Evolutionary conservation across 495 filamentous ascomycete genomes (phyloP).

Genomic region (Hyaloscypha bicolor): DNA sequence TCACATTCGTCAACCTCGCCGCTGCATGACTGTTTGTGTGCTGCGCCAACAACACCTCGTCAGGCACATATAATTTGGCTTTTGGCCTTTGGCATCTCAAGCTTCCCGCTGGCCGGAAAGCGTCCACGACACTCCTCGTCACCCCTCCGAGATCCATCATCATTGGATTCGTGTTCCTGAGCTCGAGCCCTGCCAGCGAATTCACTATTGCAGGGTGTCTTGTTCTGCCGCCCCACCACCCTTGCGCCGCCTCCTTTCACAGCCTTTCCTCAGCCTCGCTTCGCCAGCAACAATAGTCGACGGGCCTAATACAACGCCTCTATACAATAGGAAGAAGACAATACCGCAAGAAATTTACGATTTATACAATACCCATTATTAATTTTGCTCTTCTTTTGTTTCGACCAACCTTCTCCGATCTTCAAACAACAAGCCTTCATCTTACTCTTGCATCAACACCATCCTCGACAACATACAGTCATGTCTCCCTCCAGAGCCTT

Average conservation of each 20-base stretch:
- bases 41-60: conserved; percentile 13
- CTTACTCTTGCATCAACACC: conserved; percentile 4
- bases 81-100: not conserved
- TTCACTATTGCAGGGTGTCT: not conserved
- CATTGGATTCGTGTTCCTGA: not conserved
- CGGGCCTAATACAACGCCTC: not conserved
- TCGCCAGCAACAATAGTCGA: conserved; percentile 8
- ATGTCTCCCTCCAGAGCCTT: conserved; percentile 24
- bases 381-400: conserved; percentile 10
- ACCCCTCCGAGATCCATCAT: not conserved
- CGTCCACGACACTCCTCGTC: not conserved
- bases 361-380: not conserved
- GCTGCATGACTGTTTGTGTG: conserved; percentile 10
- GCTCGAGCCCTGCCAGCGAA: not conserved
- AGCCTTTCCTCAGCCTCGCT: conserved; percentile 21
- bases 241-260: not conserved
- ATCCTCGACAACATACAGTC: conserved; percentile 5
- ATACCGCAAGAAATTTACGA: conserved; percentile 4
- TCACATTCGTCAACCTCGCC: conserved; percentile 20
- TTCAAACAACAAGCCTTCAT: not conserved
- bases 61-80: not conserved
- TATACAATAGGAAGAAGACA: conserved; percentile 13
- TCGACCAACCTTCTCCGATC: conserved; percentile 1
- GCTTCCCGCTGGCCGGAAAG: conserved; percentile 28
- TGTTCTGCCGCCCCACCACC: not conserved